Conservation (phyloP, 225 moss, liverwort and hornwort species). For the Ulota crispa region DNA sequence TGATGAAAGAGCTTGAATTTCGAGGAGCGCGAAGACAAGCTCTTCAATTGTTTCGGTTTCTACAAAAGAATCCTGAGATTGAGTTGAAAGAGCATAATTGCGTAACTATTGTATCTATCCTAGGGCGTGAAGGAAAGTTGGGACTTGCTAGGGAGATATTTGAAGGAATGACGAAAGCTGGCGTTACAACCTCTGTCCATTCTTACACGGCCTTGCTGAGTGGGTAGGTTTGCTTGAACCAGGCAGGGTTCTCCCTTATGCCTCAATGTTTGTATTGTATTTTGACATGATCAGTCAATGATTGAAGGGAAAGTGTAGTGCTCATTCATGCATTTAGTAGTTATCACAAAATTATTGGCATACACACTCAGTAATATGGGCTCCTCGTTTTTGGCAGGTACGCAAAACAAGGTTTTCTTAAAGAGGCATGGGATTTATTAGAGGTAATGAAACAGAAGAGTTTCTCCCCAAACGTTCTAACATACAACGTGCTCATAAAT, state of each 20-base stretch:
- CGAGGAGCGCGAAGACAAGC: constrained; percentile 91
- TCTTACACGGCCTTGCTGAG: constrained; percentile 77
- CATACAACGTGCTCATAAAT: constrained; percentile 79
- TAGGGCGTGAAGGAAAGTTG: constrained; percentile 85
- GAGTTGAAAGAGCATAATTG: constrained; percentile 70
- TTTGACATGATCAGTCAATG: neutral
- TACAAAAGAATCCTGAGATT: constrained; percentile 48
- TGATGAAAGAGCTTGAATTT: constrained; percentile 93
- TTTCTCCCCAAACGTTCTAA: constrained; percentile 71
- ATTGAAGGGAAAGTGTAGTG: neutral
- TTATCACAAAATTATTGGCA: neutral
- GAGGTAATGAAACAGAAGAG: constrained; percentile 68
- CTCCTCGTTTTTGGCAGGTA: constrained; percentile 57
- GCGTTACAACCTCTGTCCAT: constrained; percentile 53
- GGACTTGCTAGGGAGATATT: constrained; percentile 81
- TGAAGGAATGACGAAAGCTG: constrained; percentile 60
- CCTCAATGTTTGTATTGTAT: neutral
- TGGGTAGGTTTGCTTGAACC: constrained; percentile 59
- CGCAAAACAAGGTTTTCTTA: constrained; percentile 77
- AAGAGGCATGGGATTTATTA: constrained; percentile 73
- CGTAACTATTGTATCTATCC: constrained; percentile 84
- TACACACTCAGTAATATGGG: neutral
- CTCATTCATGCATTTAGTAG: neutral
- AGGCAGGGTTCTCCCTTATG: neutral
- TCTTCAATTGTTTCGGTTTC: constrained; percentile 76